A percentile compares a stretch with the other conserved stretches of the same genome.
These are phyloP conservation scores for Poa annua DNA, from an alignment of 176 grass and related monocot genomes.

Conservation along the genomic window DNA sequence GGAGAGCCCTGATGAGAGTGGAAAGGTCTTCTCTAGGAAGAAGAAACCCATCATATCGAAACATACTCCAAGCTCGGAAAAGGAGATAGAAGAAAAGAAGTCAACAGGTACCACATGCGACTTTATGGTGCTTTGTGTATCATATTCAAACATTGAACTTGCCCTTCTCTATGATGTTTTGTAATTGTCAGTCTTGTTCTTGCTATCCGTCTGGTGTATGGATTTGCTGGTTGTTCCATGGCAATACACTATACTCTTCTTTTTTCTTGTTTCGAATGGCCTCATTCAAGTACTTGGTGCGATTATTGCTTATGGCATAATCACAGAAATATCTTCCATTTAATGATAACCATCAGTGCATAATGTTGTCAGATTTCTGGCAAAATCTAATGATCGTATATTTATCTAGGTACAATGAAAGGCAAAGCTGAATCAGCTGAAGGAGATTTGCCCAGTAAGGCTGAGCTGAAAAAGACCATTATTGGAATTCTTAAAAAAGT, in stretches of 20 bases:
- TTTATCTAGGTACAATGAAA: constrained; percentile 64
- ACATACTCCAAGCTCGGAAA: constrained; percentile 44
- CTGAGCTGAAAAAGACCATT: constrained; percentile 82
- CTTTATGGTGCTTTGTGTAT: constrained; percentile 12
- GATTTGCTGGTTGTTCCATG: constrained; percentile 24
- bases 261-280: not conserved
- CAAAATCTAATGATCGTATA: constrained; percentile 36
- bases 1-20: constrained; percentile 49
- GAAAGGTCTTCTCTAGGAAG: constrained; percentile 96
- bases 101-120: constrained; percentile 53
- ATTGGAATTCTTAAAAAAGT: constrained; percentile 83
- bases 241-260: not conserved
- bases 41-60: constrained; percentile 55
- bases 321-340: constrained; percentile 29
- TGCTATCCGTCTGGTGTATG: not conserved
- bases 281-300: constrained; percentile 4
- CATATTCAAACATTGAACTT: not conserved
- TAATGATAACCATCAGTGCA: constrained; percentile 24
- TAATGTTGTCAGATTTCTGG: constrained; percentile 25
- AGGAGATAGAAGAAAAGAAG: constrained; percentile 66
- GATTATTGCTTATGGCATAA: constrained; percentile 18
- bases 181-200: constrained; percentile 17
- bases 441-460: constrained; percentile 67
- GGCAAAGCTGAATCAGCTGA: constrained; percentile 57
- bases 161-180: constrained; percentile 16